Base-by-base conservation (phyloP, 192 early-diverging fungal species). In the Dissophora globulifera region DNA sequence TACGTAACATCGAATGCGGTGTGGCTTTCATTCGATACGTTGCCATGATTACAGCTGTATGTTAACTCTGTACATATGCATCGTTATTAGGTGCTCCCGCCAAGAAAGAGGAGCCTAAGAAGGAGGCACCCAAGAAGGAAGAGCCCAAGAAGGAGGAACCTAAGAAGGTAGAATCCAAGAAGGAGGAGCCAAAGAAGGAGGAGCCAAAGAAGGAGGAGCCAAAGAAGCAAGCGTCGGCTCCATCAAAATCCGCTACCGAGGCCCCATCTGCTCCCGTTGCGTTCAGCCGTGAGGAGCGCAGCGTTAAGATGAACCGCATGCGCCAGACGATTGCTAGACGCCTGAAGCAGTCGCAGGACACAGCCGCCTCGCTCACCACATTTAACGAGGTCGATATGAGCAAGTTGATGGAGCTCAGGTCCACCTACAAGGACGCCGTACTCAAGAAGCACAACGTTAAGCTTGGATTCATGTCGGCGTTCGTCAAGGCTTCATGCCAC, bases 351-450 rank as follows among this genome's bases (percentile, higher is more conserved):
- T 94, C 96, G 48, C 97, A 99, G 85, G 90, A 95, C 81, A 94
- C 88, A 46, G 97, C 97, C 11, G 97, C 97, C 27, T 92, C 95
- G 48, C 86, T 99, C 64, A 99, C 97, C 20, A 99, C 97, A 33
- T 99, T 99, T 84, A 99, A 99, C 85, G 97, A 99, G 86, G 88
- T 99, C 31, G 97, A 99, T 79, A 99, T 99, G 97, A 92, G 88
- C 78, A 93, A 92, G 82, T 79, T 99, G 46, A 96, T 99, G 57
- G 88, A 93, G 23, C 83, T 99, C 64, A 95, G 97, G 63, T 86
- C 87, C 58, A 88, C 87, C 76, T 98, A 97, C 90, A 98, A 98
- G 89, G 97, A 96, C 82, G 82, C 84, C 19, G 92, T 98, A 41
- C 67, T 95, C 60, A 96, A 98, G 84, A 92, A 96, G 78, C 91